Conservation (phyloP, 2,329 filamentous ascomycete species). For the Talaromyces rugulosus region DNA sequence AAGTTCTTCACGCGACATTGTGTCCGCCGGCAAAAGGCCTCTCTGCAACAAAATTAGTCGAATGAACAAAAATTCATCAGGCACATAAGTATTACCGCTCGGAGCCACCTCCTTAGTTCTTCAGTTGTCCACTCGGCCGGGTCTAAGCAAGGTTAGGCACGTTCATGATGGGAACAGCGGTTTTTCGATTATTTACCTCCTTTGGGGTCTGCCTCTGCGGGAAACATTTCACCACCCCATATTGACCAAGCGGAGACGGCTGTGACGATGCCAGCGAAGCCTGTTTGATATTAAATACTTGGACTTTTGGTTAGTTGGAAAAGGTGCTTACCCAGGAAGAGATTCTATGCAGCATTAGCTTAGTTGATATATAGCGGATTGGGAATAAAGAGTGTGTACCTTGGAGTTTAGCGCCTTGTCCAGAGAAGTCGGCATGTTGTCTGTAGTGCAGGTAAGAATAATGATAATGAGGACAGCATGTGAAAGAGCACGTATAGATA, state of each 20-base stretch:
- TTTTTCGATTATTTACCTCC: conserved; percentile 55
- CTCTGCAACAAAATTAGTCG: conserved; percentile 46
- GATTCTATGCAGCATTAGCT: conserved; percentile 49
- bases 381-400: conserved; percentile 40
- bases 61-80: neutral
- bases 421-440: conserved; percentile 63
- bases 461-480: neutral
- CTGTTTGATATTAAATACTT: conserved; percentile 37
- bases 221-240: conserved; percentile 82
- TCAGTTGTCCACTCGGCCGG: conserved; percentile 71
- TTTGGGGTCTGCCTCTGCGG: conserved; percentile 67
- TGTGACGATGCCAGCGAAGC: conserved; percentile 76
- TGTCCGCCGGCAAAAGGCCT: conserved; percentile 56
- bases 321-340: conserved; percentile 59
- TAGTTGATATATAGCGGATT: conserved; percentile 16
- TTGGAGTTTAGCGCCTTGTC: conserved; percentile 68
- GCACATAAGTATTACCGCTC: conserved; percentile 58
- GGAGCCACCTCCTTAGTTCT: conserved; percentile 77
- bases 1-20: conserved; percentile 60
- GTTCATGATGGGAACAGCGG: neutral
- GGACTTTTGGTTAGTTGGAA: neutral
- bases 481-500: neutral
- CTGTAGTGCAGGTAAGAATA: neutral
- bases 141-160: conserved; percentile 40
- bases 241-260: conserved; percentile 80